Base-by-base conservation (phyloP, 2,329 filamentous ascomycete species). In the Chaetomiaceae sp. region DNA sequence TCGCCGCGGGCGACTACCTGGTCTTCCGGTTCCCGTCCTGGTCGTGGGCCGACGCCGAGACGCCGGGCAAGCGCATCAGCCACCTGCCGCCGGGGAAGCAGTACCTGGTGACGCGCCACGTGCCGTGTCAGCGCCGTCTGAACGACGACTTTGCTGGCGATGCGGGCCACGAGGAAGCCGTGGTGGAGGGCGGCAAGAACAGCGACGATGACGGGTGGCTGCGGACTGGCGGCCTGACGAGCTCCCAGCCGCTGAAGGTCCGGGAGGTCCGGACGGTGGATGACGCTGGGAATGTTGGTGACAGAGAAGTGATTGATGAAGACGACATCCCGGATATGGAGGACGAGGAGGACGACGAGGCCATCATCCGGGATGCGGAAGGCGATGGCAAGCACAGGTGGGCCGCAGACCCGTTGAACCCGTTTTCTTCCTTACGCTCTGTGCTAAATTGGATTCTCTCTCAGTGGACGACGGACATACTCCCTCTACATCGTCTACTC, bases 1-100 rank as follows among this genome's bases (percentile, higher is more conserved):
- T 96, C 41, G 84, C 86, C 4, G 93, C 93, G 3, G 93, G 93
- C 59, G 93, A 98, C 72, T 98, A 97, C 66, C 82, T 98, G 30
- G 90, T 95, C 62, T 95, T 94, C 81, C 97, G 96, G 73, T 98
- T 98, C 70, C 93, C 91, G 8, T 95, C 91, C 48, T 98, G 93
- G 93, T 86, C 88, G 40, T 98, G 93, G 93, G 83, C 86, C 55
- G 88, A 93, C 60, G 90, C 91, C 56, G 86, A 91, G 45, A 81
- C 83, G n/a, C 79, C 83, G 1, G 76, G 79, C 51, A 87, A 88
- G 65, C 84, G 89, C 53, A 86, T 87, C 45, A 72, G 74, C 55
- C 87, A 95, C 63, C 80, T 98, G 4, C 93, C 93, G 1, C 70
- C 82, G 0, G 88, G 86, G 42, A 98, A 97, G 71, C 93, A 98